Conservation (phyloP, 2,329 filamentous ascomycete species). For the Leptodontidium sp. region DNA sequence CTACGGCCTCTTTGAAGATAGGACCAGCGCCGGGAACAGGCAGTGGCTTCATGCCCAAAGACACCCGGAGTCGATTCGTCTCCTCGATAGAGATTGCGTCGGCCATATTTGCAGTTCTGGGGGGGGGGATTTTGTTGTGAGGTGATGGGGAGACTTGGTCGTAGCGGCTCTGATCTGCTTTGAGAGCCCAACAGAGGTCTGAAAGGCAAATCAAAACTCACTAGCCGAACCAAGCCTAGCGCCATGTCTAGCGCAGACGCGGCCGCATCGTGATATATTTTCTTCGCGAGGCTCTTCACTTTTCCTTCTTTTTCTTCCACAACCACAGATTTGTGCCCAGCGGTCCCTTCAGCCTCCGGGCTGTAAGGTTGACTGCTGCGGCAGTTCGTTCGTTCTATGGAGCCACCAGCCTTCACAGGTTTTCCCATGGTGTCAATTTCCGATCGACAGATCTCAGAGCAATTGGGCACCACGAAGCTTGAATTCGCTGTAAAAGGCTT, state of each 20-base stretch:
- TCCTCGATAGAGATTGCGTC: slow-evolving; percentile 85
- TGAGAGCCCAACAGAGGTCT: background rate
- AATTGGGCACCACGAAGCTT: slow-evolving; percentile 68
- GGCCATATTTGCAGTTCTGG: slow-evolving; percentile 43
- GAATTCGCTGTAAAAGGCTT: slow-evolving; percentile 71
- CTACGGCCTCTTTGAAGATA: slow-evolving; percentile 59
- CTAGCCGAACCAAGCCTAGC: slow-evolving; percentile 15
- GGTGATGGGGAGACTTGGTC: background rate
- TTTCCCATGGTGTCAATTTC: slow-evolving; percentile 80
- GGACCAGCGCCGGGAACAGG: slow-evolving; percentile 79
- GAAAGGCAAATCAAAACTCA: background rate
- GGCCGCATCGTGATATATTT: slow-evolving; percentile 34
- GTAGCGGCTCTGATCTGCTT: no score
- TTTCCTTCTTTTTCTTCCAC: slow-evolving; percentile 50
- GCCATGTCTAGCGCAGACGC: slow-evolving; percentile 30
- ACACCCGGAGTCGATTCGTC: slow-evolving; percentile 89
- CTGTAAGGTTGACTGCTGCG: slow-evolving; percentile 76
- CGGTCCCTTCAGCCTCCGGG: slow-evolving; percentile 78
- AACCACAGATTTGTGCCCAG: slow-evolving; percentile 86
- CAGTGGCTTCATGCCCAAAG: slow-evolving; percentile 88
- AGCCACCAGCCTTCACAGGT: slow-evolving; percentile 66
- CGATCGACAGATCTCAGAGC: slow-evolving; percentile 95
- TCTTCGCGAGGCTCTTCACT: slow-evolving; percentile 44
- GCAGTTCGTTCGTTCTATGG: slow-evolving; percentile 87
- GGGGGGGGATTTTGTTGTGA: background rate